Base-by-base conservation (phyloP, 2,329 filamentous ascomycete genomes). In the Leptosphaerulina australis region DNA sequence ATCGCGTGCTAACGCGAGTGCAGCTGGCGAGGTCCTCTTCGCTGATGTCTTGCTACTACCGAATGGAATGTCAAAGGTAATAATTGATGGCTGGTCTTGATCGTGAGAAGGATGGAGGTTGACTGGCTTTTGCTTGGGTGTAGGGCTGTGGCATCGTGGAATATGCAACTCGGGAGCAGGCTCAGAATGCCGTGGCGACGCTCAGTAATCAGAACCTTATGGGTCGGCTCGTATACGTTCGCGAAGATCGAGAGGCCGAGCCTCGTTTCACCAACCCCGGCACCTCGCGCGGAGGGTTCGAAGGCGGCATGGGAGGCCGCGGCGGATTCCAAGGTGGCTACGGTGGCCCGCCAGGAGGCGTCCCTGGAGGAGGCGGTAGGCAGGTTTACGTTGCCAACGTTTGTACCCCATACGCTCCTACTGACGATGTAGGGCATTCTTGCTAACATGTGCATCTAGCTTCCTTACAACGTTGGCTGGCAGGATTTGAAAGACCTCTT, bases 81-180 rank as follows among this genome's bases (percentile, higher is more conserved):
- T 91, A 90, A 91, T 88, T 85, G 87, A 84, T 87, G 88, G 88
- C 85, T 90, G 90, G 89, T 86, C 81, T 63, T 81, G 64, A 81
- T 79, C 78, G 79, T 79, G 80, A 80, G 85, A 83, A 83, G 91
- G 90, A 94, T 90, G 90, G 91, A 97, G 92, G 96, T 93, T 93
- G 92, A 88, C 87, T 90, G 91, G 90, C 87, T 88, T 70, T 90
- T 90, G 87, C 87, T 85, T 79, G 83, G 88, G 84, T 83, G 88
- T 96, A 97, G 93, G 93, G 94, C 91, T 99, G 93, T 93, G 94
- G 94, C 82, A 99, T 99, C 90, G 94, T 99, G 88, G 94, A 99
- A 88, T 99, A 99, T 87, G 92, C 92, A 77, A 97, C 93, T 70
- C 90, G 92, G 86, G 94, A 99, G 73, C 91, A 99, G 88, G 94